These are phyloP conservation scores for Leccinum barrowsii DNA, from an alignment of 768 basidiomycete genomes.

Conservation along the genomic window DNA sequence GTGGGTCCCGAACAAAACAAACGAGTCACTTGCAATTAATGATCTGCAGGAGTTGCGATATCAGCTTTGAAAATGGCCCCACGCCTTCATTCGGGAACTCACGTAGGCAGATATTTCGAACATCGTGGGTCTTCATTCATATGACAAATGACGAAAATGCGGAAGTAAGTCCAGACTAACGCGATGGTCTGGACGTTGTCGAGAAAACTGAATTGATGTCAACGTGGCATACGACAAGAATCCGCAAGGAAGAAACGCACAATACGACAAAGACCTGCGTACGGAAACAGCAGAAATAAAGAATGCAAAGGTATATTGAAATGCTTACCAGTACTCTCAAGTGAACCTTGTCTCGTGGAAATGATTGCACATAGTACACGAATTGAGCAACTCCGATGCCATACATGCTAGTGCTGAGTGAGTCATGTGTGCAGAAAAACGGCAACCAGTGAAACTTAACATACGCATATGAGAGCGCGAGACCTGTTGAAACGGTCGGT, in stretches of 20 bases:
- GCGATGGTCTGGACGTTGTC: slow-evolving; percentile 1
- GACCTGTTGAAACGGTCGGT: slow-evolving; percentile 15
- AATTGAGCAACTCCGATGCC: not conserved
- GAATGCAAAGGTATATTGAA: not conserved
- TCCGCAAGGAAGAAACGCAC: not conserved
- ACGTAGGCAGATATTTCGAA: slow-evolving; percentile 1
- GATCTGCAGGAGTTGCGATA: not conserved
- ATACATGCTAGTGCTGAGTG: not conserved
- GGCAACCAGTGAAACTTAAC: not conserved
- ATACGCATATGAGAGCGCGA: slow-evolving; percentile 10
- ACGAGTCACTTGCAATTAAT: not conserved
- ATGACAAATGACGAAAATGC: slow-evolving; percentile 10
- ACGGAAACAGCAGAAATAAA: not conserved
- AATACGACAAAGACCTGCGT: slow-evolving; percentile 9
- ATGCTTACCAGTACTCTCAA: slow-evolving; percentile 15
- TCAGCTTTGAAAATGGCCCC: not conserved
- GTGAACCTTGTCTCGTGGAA: slow-evolving; percentile 12
- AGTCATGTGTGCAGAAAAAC: not conserved
- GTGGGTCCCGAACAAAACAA: not conserved
- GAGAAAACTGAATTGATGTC: slow-evolving; percentile 5
- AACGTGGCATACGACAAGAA: not conserved
- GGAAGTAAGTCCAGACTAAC: not conserved
- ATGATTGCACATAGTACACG: slow-evolving; percentile 11
- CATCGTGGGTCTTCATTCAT: not conserved
- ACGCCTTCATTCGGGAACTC: not conserved